Base-by-base conservation (phyloP, 305 asterid genomes). In the Fraxinus baroniana region DNA sequence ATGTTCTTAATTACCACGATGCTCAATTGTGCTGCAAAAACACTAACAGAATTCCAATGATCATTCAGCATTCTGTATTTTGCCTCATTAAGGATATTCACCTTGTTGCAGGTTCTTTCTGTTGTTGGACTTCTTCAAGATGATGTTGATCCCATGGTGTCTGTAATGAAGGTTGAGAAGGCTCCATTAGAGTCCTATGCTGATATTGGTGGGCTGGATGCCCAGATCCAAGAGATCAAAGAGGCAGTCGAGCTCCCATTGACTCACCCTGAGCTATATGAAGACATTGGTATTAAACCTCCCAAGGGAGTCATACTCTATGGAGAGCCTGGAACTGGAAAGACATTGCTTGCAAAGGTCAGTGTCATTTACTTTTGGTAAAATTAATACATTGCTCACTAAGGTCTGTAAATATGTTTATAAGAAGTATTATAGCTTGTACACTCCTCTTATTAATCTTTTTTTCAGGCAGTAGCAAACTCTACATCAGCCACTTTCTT, bases 161-260 rank as follows among this genome's bases (percentile, higher is more conserved):
- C 99, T 8, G 99, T 95, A 26, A 95, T 95, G 99, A 95, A 95
- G 87, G 99, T 95, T 64, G 99, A 95, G 89, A 95, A 95, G 88
- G 98, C 99, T 80, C 99, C 98, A 1, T 78, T 95, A 91, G 99
- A 95, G 86, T 94, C 99, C 0, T 95, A 95, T 92, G 98, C 99
- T 80, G 99, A 95, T 87, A 94, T 95, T 44, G 99, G 99, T 83
- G 99, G 99, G n/a, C 86, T 95, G 3, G 99, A 95, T 84, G 97
- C 98, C 60, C 99, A 95, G 91, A 95, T 95, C 80, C 98, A 95
- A 90, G 99, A 95, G 86, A 95, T 95, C 76, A 95, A 95, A 81
- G 98, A 95, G 88, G 99, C 99, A 15, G 99, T 95, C 35, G 99
- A 95, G 84, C 98, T 95, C 78, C 99, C 99, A 30, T 81, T 95